Conservation (phyloP, 495 filamentous ascomycete genomes). For the Aspergillus incahuasiensis region DNA sequence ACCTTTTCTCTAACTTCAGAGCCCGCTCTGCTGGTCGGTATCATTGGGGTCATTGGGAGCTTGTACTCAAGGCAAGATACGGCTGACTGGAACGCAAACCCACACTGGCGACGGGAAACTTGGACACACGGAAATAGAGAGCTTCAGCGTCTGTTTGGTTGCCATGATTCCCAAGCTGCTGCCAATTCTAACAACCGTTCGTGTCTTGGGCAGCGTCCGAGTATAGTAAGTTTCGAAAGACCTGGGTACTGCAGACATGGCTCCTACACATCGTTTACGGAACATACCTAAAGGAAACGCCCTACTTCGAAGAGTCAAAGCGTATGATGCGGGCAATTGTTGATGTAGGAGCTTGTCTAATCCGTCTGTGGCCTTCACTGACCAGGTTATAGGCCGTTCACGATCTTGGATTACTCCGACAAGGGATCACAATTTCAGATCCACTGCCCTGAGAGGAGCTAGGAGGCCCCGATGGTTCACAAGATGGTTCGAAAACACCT, state of each 20-base stretch:
- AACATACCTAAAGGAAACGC: neutral
- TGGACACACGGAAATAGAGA: neutral
- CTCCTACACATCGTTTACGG: neutral
- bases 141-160: neutral
- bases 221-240: neutral
- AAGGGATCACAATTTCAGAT: neutral
- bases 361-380: no score
- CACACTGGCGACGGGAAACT: neutral
- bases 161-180: no score
- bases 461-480: neutral
- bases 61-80: neutral
- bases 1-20: no score
- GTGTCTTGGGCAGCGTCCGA: neutral
- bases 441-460: neutral
- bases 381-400: neutral
- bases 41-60: no score
- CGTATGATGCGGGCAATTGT: neutral
- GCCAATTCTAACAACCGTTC: neutral
- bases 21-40: no score
- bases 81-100: neutral
- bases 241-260: neutral
- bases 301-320: neutral
- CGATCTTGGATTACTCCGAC: neutral
- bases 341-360: neutral
- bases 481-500: no score